Evolutionary conservation across 345 rosid species (phyloP).

Genomic region (Psidium guajava): DNA sequence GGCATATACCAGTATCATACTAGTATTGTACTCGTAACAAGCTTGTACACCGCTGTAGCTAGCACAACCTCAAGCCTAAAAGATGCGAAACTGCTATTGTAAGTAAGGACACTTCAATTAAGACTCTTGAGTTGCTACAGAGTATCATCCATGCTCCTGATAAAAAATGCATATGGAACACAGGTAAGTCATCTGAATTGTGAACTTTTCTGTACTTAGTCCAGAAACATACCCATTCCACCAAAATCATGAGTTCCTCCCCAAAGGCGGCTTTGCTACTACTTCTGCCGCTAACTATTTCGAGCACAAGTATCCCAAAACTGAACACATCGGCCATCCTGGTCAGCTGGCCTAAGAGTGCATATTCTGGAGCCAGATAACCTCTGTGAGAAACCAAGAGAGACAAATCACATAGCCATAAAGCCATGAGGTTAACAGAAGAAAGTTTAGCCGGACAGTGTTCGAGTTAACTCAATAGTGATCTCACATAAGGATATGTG

Average conservation of each 20-base stretch:
- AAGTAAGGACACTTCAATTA: background rate
- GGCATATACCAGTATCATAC: background rate
- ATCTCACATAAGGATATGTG: background rate
- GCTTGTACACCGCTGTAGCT: background rate
- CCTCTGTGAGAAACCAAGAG: constrained; percentile 41
- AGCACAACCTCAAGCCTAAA: background rate
- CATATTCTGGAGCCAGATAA: constrained; percentile 95
- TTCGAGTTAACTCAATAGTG: background rate
- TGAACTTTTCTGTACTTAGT: background rate
- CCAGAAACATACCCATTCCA: constrained; percentile 77
- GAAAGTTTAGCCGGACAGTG: background rate
- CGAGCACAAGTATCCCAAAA: constrained; percentile 79
- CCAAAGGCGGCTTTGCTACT: constrained; percentile 77
- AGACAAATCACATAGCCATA: background rate
- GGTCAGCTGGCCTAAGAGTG: constrained; percentile 72
- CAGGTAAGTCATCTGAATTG: background rate
- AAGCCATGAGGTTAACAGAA: background rate
- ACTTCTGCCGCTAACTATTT: constrained; percentile 75
- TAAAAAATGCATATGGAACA: background rate
- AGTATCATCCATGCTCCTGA: background rate
- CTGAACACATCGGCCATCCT: constrained; percentile 95
- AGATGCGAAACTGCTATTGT: background rate
- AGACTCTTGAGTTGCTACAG: background rate
- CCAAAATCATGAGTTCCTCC: constrained; percentile 45
- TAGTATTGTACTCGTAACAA: background rate